Evolutionary conservation across 768 basidiomycete species (phyloP), one percentile per base, ranked within the genome.

Genomic region (Collybia sp.): DNA sequence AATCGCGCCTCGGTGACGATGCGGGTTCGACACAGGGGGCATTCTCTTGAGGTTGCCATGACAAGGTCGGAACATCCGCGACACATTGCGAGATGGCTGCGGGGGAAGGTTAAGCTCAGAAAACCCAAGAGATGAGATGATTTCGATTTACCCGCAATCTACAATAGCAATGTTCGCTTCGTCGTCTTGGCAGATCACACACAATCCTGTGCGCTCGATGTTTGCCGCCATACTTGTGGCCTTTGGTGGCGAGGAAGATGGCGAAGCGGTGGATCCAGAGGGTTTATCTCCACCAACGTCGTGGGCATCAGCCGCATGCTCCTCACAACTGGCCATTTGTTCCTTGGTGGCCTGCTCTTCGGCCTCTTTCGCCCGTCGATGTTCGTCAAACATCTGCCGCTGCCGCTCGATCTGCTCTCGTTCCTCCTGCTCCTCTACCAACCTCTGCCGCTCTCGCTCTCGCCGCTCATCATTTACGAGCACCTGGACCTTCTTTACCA

Each of bases 121-220:
- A 48, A 30, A 20, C 40, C 45, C 40, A 43, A 34, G 3, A 1
- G 32, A 30, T 51, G 30, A 30, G n/a, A 19, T 36, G 42, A 18
- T 10, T 37, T 18, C 17, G 1, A 77, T 85, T 37, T 61, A 90
- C 85, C 93, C 93, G 78, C 93, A 96, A 64, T 96, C 93, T 11
- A 95, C 87, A 45, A 93, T 82, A 2, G 92, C 93, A 47, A 96
- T 88, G 53, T 88, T 93, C 0, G 93, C 93, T 52, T 95, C 93
- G 48, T 93, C 88, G 51, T 96, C 93, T 58, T 94, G 93, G 58
- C 93, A 96, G 9, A 96, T 78, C 0, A 95, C 89, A 60, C 93
- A 96, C 4, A 93, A 64, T 1, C 93, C 92, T 8, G 78, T 76
- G 17, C 83, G 76, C 50, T 90, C 88, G 11, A 76, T 59, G 33